Percentiles rank a stretch among this genome's conserved stretches.
Conservation (phyloP, 768 basidiomycete genomes). For the Cystoderma amianthinum region DNA sequence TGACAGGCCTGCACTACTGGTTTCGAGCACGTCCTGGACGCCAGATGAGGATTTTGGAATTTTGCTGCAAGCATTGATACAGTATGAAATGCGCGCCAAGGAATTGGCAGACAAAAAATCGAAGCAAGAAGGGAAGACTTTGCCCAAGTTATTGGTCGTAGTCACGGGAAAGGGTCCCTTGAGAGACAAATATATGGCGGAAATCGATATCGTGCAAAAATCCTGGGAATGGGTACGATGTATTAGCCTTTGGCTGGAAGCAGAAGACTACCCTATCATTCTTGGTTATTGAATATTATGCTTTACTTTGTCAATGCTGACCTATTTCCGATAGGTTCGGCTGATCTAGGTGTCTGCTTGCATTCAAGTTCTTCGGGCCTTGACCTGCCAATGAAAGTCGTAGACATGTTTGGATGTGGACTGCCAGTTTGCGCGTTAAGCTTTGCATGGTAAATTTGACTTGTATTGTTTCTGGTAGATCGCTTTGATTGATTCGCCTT, state of each 20-base stretch:
- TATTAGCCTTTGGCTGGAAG: constrained; percentile 82
- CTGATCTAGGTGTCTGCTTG: constrained; percentile 86
- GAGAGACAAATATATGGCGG: constrained; percentile 63
- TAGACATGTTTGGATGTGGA: constrained; percentile 98
- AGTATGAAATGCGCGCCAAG: constrained; percentile 59
- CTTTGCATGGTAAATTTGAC: constrained; percentile 70
- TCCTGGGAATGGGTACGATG: constrained; percentile 77
- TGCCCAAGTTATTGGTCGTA: constrained; percentile 78
- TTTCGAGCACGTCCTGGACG: constrained; percentile 96
- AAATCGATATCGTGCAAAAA: constrained; percentile 52
- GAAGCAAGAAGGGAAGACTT: constrained; percentile 10
- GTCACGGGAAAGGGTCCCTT: constrained; percentile 91
- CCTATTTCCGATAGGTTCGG: constrained; percentile 50
- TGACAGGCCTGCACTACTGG: constrained; percentile 79
- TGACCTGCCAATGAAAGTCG: constrained; percentile 98
- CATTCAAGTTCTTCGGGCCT: constrained; percentile 87
- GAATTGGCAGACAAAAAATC: constrained; percentile 9
- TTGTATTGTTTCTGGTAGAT: background rate
- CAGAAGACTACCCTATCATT: constrained; percentile 83
- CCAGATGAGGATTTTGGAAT: constrained; percentile 93
- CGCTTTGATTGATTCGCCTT: constrained; percentile 2
- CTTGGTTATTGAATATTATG: too few relatives aligned
- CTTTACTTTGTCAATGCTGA: background rate
- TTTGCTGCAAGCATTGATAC: constrained; percentile 64
- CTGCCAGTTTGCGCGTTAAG: constrained; percentile 88